A percentile compares a stretch with the other conserved stretches of the same genome.
phyloP scores from a whole-genome alignment of 805 yeast species.

The Saturnispora serradocipensis region DNA sequence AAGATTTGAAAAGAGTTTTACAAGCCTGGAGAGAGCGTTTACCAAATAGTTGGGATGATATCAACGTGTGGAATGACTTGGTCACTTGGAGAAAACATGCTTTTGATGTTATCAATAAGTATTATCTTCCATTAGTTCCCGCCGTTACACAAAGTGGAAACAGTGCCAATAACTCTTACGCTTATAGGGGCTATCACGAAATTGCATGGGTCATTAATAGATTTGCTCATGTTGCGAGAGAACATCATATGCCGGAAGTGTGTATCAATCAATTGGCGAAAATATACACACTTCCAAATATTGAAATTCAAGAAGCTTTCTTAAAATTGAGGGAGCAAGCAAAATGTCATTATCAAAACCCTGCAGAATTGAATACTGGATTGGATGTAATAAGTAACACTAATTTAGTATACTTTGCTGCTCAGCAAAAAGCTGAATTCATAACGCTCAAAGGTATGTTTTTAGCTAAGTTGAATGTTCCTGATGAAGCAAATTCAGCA shows the following conservation, averaged over 20 bases:
- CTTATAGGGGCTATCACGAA: constrained; percentile 96
- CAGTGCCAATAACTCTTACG: constrained; percentile 79
- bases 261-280: constrained; percentile 87
- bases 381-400: constrained; percentile 95
- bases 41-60: constrained; percentile 96
- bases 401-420: constrained; percentile 88
- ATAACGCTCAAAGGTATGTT: constrained; percentile 98
- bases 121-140: constrained; percentile 87
- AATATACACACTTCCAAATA: constrained; percentile 91
- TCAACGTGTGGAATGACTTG: constrained; percentile 93
- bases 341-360: constrained; percentile 90
- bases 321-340: constrained; percentile 94
- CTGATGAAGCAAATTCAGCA: constrained; percentile 95
- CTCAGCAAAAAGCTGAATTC: constrained; percentile 97
- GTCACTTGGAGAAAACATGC: constrained; percentile 99
- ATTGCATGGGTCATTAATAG: constrained; percentile 98
- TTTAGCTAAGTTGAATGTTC: constrained; percentile 77
- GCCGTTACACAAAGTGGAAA: constrained; percentile 65
- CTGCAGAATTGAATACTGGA: constrained; percentile 86
- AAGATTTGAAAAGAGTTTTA: constrained; percentile 85
- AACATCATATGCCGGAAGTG: constrained; percentile 94
- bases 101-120: constrained; percentile 89
- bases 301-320: constrained; percentile 97
- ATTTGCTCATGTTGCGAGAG: constrained; percentile 96
- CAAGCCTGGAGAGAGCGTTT: constrained; percentile 98